Evolutionary conservation across 805 yeast genomes (phyloP).

Genomic region (Ogataea populi-albae): DNA sequence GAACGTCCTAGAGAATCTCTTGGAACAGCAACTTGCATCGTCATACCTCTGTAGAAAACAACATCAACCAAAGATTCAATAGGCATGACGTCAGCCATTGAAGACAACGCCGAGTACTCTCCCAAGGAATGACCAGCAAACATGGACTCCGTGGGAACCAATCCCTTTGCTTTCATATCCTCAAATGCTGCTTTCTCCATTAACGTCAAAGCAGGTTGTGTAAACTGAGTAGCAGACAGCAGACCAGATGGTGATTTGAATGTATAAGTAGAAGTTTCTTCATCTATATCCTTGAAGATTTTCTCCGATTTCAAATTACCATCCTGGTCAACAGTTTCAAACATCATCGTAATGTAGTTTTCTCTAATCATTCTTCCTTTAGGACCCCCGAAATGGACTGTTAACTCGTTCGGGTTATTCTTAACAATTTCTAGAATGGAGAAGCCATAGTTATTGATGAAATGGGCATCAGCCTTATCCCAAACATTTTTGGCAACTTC

Average conservation of each 20-base stretch:
- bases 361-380: conserved; percentile 93
- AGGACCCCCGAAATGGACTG: conserved; percentile 97
- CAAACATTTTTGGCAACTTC: conserved; percentile 93
- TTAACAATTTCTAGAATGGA: conserved; percentile 93
- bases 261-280: conserved; percentile 77
- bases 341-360: conserved; percentile 95
- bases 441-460: conserved; percentile 92
- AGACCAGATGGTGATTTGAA: conserved; percentile 93
- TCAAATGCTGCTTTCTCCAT: conserved; percentile 99
- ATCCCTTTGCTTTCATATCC: conserved; percentile 93
- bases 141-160: conserved; percentile 88
- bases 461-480: conserved; percentile 97
- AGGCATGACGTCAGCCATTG: conserved; percentile 98
- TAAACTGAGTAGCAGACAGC: conserved; percentile 96
- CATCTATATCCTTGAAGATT: conserved; percentile 89
- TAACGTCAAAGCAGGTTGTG: conserved; percentile 97
- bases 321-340: conserved; percentile 85
- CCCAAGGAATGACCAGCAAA: conserved; percentile 99
- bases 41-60: conserved; percentile 99
- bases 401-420: conserved; percentile 92
- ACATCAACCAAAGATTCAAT: conserved; percentile 95
- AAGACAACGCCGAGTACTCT: conserved; percentile 96
- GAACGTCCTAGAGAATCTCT: conserved; percentile 94
- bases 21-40: conserved; percentile 99
- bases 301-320: conserved; percentile 86